Conservation (phyloP, 441 rosid genomes). For the Raphanus hybrid region DNA sequence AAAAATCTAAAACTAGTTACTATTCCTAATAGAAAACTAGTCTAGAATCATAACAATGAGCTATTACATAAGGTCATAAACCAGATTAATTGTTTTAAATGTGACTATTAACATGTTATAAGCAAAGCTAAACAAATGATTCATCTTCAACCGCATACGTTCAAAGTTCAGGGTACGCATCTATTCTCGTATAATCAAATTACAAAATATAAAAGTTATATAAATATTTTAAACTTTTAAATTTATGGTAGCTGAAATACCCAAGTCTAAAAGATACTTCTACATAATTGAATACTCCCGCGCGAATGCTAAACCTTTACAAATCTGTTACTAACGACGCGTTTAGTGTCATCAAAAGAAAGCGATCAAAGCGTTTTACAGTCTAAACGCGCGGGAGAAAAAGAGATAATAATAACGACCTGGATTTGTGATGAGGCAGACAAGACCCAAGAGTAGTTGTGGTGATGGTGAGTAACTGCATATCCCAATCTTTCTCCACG, state of each 20-base stretch:
- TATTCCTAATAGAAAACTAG: background rate
- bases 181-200: background rate
- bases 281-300: background rate
- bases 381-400: background rate
- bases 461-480: conserved; percentile 76
- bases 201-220: background rate
- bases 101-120: background rate
- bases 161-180: background rate
- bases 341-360: background rate
- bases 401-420: conserved; percentile 44
- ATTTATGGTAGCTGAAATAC: background rate
- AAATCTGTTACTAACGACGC: background rate
- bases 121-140: background rate
- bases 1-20: background rate
- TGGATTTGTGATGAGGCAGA: conserved; percentile 65
- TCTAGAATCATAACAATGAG: background rate
- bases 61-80: background rate
- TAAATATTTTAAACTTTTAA: background rate
- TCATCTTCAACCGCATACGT: background rate
- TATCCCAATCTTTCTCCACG: conserved; percentile 76
- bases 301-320: background rate
- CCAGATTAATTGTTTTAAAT: background rate
- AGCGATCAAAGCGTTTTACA: too few species aligned
- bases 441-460: conserved; percentile 54
- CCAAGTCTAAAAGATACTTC: too few species aligned